Percentiles rank a stretch among this genome's conserved stretches.
Conservation (phyloP, 1,284 basidiomycete species). For the Puccinia hordei region DNA sequence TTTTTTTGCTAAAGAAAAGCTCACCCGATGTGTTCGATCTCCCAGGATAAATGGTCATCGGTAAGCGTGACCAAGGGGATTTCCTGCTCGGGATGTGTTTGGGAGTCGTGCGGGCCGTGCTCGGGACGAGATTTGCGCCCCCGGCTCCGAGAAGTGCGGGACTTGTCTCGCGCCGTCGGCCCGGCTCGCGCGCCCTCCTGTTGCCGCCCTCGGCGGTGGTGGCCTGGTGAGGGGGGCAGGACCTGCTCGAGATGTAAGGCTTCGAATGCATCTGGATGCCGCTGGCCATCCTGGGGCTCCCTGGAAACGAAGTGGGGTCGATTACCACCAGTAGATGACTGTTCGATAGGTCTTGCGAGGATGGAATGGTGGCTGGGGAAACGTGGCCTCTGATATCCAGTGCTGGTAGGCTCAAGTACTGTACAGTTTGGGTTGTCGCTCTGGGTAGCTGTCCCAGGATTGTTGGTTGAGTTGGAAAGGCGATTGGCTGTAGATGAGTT, state of each 20-base stretch:
- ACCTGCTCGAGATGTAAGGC: neutral
- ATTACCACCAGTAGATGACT: neutral
- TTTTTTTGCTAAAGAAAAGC: neutral
- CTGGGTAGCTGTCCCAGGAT: neutral
- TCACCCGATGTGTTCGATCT: conserved; percentile 42
- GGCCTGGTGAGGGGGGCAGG: neutral
- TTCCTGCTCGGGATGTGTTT: neutral
- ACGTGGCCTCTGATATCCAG: conserved; percentile 1
- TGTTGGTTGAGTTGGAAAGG: neutral
- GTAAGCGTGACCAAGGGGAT: conserved; percentile 35
- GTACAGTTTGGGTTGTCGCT: neutral
- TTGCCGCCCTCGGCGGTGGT: neutral
- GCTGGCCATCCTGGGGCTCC: neutral
- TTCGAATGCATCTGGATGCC: neutral
- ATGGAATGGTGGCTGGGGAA: neutral
- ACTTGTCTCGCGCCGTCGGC: neutral
- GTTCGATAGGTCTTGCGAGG: neutral
- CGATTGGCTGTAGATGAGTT: neutral
- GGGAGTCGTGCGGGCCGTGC: neutral
- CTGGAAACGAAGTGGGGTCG: neutral
- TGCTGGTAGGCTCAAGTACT: neutral
- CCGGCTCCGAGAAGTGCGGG: neutral
- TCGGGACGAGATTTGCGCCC: conserved; percentile 10
- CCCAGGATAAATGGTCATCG: conserved; percentile 33
- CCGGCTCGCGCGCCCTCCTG: neutral